These are phyloP conservation scores for Trametes cinnabarina DNA, from an alignment of 768 basidiomycete genomes.

Conservation along the genomic window DNA sequence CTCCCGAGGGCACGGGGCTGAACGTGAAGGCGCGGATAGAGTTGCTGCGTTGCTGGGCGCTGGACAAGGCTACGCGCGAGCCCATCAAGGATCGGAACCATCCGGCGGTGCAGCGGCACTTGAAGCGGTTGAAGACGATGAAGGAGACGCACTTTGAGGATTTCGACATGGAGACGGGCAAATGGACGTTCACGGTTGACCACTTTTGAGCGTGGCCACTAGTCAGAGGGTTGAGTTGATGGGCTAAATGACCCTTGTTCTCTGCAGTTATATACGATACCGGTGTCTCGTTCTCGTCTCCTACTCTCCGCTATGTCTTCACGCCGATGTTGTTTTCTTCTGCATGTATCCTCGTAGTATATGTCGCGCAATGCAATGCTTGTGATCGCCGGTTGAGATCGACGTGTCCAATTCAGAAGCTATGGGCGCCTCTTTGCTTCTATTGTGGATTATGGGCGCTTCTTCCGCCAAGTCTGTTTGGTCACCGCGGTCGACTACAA, in stretches of 20 bases:
- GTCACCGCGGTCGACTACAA: slow-evolving; percentile 2
- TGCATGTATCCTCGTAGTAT: slow-evolving; percentile 13
- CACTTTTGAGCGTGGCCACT: slow-evolving; percentile 87
- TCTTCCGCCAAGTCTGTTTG: slow-evolving; percentile 5
- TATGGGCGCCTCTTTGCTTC: background rate
- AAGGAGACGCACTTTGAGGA: slow-evolving; percentile 80
- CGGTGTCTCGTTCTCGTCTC: background rate
- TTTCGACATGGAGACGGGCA: slow-evolving; percentile 78
- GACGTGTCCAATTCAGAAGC: background rate
- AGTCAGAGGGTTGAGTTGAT: background rate
- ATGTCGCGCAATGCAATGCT: slow-evolving; percentile 7
- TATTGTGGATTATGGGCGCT: slow-evolving; percentile 1
- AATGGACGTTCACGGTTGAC: slow-evolving; percentile 92
- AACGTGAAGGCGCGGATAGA: slow-evolving; percentile 83
- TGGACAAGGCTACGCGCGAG: slow-evolving; percentile 88
- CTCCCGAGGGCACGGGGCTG: slow-evolving; percentile 77
- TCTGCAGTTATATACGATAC: slow-evolving; percentile 1
- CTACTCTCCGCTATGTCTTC: background rate
- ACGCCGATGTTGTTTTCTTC: slow-evolving; percentile 5
- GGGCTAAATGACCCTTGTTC: background rate
- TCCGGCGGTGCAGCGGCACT: slow-evolving; percentile 63
- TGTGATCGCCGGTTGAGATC: background rate
- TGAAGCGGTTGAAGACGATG: slow-evolving; percentile 82
- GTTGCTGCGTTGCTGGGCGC: slow-evolving; percentile 80
- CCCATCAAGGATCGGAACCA: slow-evolving; percentile 81